Base-by-base conservation (phyloP, 192 early-diverging fungal species). In the Globomyces pollinis-pini region DNA sequence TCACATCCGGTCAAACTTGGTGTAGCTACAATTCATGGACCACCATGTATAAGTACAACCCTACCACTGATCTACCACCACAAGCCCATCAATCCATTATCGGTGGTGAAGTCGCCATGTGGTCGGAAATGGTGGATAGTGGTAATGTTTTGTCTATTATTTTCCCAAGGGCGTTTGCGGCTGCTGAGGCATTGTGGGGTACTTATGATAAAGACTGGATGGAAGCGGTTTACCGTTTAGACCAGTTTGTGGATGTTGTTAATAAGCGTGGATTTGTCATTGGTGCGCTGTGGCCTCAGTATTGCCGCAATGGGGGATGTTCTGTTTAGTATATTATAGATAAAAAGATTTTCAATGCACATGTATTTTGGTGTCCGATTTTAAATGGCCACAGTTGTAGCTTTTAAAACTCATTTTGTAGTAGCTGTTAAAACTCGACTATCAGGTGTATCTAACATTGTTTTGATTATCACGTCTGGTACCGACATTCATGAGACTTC, bases 1-100 rank as follows among this genome's bases (percentile, higher is more conserved):
- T 47, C 28, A 28, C 44, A 28, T 20, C 23, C 4, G 2, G 11
- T 28, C 13, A 29, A 2, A 32, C 61, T 30, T 62, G 61, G 61
- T 62, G 61, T 26, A 30, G 32, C n/a, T 62, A 38, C 61, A 62
- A 62, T 41, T 62, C 64, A 0, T 71, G 69, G 69, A 12, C 23
- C 21, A 56, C n/a, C 6, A 64, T 71, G 13, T 71, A 71, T 54
- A 28, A 32, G 2, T 63, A 31, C 18, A 52, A 69, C 31, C 60
- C 60, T 12, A 26, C 16, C 8, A 7, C 21, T 26, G n/a, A n/a
- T n/a, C n/a, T n/a, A n/a, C n/a, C n/a, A n/a, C n/a, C n/a, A n/a
- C 44, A 38, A 16, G 13, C 26, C 30, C 16, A 44, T 12, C 16
- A 38, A 9, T 13, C 30, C 21, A 62, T 66, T 5, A 41, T 65